A percentile compares a stretch with the other conserved stretches of the same genome.
These are phyloP conservation scores for Calonectria multiphialidica DNA, from an alignment of 2,329 filamentous ascomycete species.

Conservation along the genomic window DNA sequence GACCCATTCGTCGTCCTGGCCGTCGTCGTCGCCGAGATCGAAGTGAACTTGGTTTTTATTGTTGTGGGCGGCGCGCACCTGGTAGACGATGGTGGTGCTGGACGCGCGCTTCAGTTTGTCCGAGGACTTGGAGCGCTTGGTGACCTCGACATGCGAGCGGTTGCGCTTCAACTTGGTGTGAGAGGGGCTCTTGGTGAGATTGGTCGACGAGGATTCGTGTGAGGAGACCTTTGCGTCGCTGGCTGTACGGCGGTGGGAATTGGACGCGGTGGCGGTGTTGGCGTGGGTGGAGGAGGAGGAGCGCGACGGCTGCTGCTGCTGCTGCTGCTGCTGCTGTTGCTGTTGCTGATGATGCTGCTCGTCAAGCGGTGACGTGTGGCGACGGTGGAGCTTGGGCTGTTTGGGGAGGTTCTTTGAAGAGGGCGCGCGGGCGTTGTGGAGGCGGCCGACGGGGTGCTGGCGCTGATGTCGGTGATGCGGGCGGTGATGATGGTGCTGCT, in stretches of 20 bases:
- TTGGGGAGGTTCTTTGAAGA: constrained; percentile 64
- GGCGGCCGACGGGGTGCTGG: constrained; percentile 52
- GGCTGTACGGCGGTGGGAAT: constrained; percentile 60
- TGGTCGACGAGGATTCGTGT: constrained; percentile 56
- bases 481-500: constrained; percentile 42
- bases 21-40: constrained; percentile 67
- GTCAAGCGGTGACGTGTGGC: constrained; percentile 55
- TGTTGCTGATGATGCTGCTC: constrained; percentile 43
- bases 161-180: constrained; percentile 70
- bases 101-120: constrained; percentile 65
- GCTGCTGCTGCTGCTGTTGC: constrained; percentile 24
- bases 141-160: constrained; percentile 68
- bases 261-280: constrained; percentile 27
- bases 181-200: constrained; percentile 67
- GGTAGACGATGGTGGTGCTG: constrained; percentile 62
- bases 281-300: background rate
- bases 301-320: constrained; percentile 22
- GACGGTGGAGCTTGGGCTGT: constrained; percentile 60
- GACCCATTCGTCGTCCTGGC: constrained; percentile 72
- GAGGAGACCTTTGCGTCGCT: constrained; percentile 64
- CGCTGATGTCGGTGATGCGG: constrained; percentile 49
- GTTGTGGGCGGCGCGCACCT: constrained; percentile 52
- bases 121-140: constrained; percentile 63
- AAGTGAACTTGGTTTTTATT: constrained; percentile 71
- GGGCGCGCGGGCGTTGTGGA: constrained; percentile 64